Base-by-base conservation (phyloP, 2,329 filamentous ascomycete species). In the Mycosphaerelloides madeirae region DNA sequence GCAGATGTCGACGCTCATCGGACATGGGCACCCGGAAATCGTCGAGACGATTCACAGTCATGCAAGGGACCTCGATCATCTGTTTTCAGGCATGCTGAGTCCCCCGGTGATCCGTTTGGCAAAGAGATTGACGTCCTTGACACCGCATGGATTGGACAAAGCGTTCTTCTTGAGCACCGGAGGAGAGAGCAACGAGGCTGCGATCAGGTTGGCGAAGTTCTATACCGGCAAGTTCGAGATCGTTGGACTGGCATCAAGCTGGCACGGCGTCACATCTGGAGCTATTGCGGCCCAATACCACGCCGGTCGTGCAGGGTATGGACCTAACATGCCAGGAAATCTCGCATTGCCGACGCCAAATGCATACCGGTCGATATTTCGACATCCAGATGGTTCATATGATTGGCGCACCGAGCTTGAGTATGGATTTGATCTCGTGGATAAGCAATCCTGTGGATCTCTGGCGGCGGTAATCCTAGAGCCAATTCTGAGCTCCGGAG, bases 221-320 rank as follows among this genome's bases (percentile, higher is more conserved):
- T 81, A 75, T 55, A 84, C 80, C 0, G 78, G 79, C 1, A 83
- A 80, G 40, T 84, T 79, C 53, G 79, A 84, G 59, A 73, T 85
- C 39, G 77, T 84, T 4, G 81, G 70, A 0, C 67, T 84, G 41
- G 72, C 71, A 0, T 74, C 74, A 0, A 78, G 74, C 28, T 84
- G 74, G 68, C 80, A 85, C 61, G 80, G 80, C 13, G 68, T 84
- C 46, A 83, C 79, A 0, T 68, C 68, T 3, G 75, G 68, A 3
- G 69, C 79, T 0, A 65, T 70, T 0, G 69, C 70, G 0, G 75
- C 78, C 0, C 76, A 75, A 2, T 81, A 79, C 57, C 71, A 73
- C 33, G 68, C 71, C 11, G 78, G 77, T 1, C 66, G 78, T 2
- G 71, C 66, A 42, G 70, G 71, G 2, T 65, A 67, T 37, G 71